Percentiles rank a stretch among this genome's conserved stretches.
Evolutionary conservation across 345 rosid species (phyloP).

Genomic region (Moricandia moricandioides): DNA sequence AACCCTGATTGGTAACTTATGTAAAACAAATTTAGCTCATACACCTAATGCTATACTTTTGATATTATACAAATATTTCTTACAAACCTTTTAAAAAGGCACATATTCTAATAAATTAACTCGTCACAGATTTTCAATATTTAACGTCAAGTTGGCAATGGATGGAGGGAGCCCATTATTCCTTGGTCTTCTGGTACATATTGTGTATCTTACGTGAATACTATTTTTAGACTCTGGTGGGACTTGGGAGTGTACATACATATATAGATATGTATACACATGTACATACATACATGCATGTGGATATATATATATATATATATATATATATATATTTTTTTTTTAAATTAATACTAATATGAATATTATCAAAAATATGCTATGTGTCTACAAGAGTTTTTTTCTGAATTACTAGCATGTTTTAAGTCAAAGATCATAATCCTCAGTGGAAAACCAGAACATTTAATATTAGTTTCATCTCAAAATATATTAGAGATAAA

Average conservation of each 20-base stretch:
- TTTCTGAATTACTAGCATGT: too few relatives aligned
- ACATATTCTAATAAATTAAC: constrained; percentile 16
- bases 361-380: not conserved
- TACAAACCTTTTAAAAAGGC: constrained; percentile 1
- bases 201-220: not conserved
- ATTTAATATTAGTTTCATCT: too few relatives aligned
- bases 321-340: too few relatives aligned
- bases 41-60: constrained; percentile 25
- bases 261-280: not conserved
- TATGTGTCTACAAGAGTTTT: not conserved
- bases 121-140: constrained; percentile 12
- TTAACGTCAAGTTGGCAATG: constrained; percentile 4
- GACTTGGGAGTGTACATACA: not conserved
- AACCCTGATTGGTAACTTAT: constrained; percentile 24
- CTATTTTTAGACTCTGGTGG: not conserved
- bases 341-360: too few relatives aligned
- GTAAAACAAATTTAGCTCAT: constrained; percentile 21
- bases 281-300: not conserved
- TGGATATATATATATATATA: not conserved
- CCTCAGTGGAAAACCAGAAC: too few relatives aligned
- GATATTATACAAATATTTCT: not conserved
- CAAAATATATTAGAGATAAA: too few relatives aligned
- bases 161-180: not conserved
- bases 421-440: too few relatives aligned
- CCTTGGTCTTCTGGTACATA: not conserved